Percentiles rank a stretch among this genome's conserved stretches.
These are phyloP conservation scores for Myotisia sp. DNA, from an alignment of 2,329 filamentous ascomycete genomes.

Conservation along the genomic window DNA sequence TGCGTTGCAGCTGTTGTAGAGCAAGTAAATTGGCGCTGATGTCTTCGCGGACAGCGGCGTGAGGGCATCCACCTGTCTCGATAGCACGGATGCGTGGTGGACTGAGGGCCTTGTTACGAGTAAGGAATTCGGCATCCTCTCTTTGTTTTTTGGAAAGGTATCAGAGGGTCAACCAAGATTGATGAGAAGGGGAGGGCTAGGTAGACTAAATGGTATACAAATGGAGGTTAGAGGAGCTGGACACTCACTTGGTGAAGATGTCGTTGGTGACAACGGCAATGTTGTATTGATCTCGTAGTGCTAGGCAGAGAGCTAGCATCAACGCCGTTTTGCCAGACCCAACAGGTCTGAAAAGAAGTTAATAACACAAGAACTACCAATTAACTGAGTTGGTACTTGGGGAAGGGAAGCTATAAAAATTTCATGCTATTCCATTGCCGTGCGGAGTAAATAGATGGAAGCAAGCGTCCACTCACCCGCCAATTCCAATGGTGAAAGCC, in stretches of 20 bases:
- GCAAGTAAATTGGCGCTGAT: conserved; percentile 88
- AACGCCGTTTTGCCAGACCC: conserved; percentile 94
- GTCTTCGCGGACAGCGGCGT: conserved; percentile 94
- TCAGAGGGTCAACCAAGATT: too few relatives aligned
- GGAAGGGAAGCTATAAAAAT: too few relatives aligned
- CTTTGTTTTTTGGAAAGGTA: conserved; percentile 22
- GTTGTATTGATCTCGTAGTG: conserved; percentile 64
- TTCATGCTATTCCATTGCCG: too few relatives aligned
- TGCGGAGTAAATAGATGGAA: too few relatives aligned
- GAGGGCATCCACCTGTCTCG: conserved; percentile 92
- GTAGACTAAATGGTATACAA: background rate
- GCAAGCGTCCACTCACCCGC: conserved; percentile 50
- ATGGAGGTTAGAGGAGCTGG: too few relatives aligned
- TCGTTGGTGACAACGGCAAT: conserved; percentile 96
- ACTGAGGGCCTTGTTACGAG: conserved; percentile 67
- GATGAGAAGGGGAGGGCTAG: too few relatives aligned
- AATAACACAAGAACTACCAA: background rate
- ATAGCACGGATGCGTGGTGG: conserved; percentile 80
- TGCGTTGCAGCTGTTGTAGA: conserved; percentile 70
- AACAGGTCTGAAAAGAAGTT: conserved; percentile 58
- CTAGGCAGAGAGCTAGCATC: conserved; percentile 83
- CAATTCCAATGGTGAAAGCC: conserved; percentile 94
- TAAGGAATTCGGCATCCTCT: conserved; percentile 96
- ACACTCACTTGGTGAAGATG: conserved; percentile 68
- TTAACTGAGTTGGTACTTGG: too few relatives aligned